These are phyloP conservation scores for Mytilinidion resinicola DNA, from an alignment of 495 filamentous ascomycete genomes.

Conservation along the genomic window DNA sequence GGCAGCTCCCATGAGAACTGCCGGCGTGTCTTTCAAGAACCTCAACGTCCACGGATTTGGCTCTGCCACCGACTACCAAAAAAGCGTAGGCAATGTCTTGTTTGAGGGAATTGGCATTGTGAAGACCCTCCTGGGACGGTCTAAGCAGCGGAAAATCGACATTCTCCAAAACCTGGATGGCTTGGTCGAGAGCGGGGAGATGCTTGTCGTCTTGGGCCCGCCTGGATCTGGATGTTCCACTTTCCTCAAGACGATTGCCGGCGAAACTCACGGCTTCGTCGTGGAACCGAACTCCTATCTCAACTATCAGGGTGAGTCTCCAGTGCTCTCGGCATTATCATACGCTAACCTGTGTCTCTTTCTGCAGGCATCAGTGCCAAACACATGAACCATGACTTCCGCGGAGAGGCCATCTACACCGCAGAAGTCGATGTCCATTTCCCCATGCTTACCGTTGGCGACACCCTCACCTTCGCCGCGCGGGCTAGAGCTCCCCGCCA, in stretches of 20 bases:
- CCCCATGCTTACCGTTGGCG: conserved; percentile 36
- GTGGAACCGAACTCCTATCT: conserved; percentile 35
- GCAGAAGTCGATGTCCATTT: conserved; percentile 42
- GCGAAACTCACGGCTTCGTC: conserved; percentile 53
- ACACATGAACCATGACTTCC: conserved; percentile 39
- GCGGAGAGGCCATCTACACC: conserved; percentile 43
- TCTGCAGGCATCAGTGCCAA: conserved; percentile 33
- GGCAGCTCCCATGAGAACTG: conserved; percentile 31
- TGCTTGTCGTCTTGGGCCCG: conserved; percentile 71
- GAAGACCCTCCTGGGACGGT: conserved; percentile 40
- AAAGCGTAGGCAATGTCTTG: conserved; percentile 37
- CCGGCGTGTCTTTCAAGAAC: conserved; percentile 43
- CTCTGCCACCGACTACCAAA: conserved; percentile 43
- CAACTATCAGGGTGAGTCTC: conserved; percentile 36
- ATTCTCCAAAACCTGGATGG: conserved; percentile 71
- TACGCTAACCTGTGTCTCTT: background rate
- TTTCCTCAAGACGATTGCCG: conserved; percentile 65
- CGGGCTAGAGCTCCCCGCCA: conserved; percentile 34
- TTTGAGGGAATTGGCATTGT: conserved; percentile 30
- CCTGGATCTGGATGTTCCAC: conserved; percentile 68
- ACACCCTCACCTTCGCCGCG: conserved; percentile 38
- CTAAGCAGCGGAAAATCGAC: conserved; percentile 52
- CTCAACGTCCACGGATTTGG: conserved; percentile 48
- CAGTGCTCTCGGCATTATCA: background rate
- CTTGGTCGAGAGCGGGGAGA: conserved; percentile 67